Percentiles rank a stretch among this genome's conserved stretches.
These are phyloP conservation scores for Stipa capillata DNA, from an alignment of 176 grass and related monocot species.

Conservation along the genomic window DNA sequence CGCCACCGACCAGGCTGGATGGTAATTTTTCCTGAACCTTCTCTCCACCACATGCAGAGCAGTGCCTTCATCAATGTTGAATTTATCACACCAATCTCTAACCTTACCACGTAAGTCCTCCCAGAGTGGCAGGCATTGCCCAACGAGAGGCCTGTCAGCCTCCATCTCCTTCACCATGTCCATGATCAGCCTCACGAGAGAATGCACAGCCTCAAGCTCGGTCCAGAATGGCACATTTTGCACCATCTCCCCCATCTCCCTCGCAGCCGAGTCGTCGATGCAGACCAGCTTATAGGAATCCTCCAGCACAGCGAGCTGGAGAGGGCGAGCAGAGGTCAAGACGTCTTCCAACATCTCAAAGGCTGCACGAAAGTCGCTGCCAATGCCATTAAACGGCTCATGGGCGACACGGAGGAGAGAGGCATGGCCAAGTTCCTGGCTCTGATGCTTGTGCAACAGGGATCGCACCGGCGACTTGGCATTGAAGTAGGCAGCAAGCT, in stretches of 20 bases:
- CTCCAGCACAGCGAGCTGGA: constrained; percentile 45
- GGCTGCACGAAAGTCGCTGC: constrained; percentile 27
- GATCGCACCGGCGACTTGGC: constrained; percentile 35
- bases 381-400: constrained; percentile 16
- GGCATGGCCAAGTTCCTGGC: constrained; percentile 54
- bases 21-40: constrained; percentile 78
- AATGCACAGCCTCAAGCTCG: constrained; percentile 50
- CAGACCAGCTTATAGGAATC: constrained; percentile 64
- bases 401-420: constrained; percentile 35
- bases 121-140: too few species aligned
- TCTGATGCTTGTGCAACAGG: constrained; percentile 62
- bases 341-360: constrained; percentile 60
- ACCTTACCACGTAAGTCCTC: constrained; percentile 59
- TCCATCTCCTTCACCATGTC: constrained; percentile 77
- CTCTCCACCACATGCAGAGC: constrained; percentile 43
- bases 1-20: constrained; percentile 74
- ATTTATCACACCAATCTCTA: constrained; percentile 60
- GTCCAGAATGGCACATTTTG: constrained; percentile 48
- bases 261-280: constrained; percentile 36
- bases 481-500: constrained; percentile 72
- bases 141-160: constrained; percentile 53
- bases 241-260: constrained; percentile 61
- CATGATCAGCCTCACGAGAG: constrained; percentile 50
- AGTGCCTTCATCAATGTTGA: constrained; percentile 25
- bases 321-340: constrained; percentile 24